Evolutionary conservation across 2,329 filamentous ascomycete genomes (phyloP).

Genomic region (Sarocladium kiliense): DNA sequence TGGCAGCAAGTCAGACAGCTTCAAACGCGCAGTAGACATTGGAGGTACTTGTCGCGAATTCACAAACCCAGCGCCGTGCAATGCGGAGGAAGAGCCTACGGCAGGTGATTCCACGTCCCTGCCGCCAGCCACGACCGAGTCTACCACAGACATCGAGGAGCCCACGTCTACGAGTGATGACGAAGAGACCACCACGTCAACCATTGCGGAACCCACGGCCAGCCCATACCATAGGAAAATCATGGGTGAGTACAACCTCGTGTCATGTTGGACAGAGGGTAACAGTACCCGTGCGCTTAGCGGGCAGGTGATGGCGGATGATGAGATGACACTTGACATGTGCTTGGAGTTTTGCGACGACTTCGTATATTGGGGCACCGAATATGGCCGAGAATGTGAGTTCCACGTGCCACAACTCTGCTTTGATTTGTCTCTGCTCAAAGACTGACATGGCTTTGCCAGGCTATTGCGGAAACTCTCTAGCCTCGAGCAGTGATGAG

Average conservation of each 20-base stretch:
- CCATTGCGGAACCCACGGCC: constrained; percentile 1
- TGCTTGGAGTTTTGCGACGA: constrained; percentile 41
- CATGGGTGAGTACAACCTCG: constrained; percentile 38
- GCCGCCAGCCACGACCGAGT: constrained; percentile 10
- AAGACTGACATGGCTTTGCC: constrained; percentile 5
- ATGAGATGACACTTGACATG: constrained; percentile 44
- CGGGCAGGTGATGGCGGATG: constrained; percentile 34
- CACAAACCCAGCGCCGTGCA: constrained; percentile 26
- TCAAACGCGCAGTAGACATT: constrained; percentile 41
- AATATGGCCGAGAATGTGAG: constrained; percentile 47
- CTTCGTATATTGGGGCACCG: constrained; percentile 44
- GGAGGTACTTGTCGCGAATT: constrained; percentile 39
- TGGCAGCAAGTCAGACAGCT: constrained; percentile 37
- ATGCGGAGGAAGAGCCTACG: constrained; percentile 13
- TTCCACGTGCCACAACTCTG: neutral
- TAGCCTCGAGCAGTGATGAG: constrained; percentile 22
- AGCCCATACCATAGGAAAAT: constrained; percentile 28
- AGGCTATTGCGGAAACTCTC: constrained; percentile 43
- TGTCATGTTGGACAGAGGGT: constrained; percentile 46
- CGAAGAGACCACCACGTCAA: neutral
- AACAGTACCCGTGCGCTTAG: constrained; percentile 36
- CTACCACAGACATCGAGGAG: constrained; percentile 12
- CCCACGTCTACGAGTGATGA: constrained; percentile 8
- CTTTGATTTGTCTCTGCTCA: neutral
- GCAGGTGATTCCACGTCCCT: constrained; percentile 13